Conservation (phyloP, 495 filamentous ascomycete species). For the Neurospora sp. region DNA sequence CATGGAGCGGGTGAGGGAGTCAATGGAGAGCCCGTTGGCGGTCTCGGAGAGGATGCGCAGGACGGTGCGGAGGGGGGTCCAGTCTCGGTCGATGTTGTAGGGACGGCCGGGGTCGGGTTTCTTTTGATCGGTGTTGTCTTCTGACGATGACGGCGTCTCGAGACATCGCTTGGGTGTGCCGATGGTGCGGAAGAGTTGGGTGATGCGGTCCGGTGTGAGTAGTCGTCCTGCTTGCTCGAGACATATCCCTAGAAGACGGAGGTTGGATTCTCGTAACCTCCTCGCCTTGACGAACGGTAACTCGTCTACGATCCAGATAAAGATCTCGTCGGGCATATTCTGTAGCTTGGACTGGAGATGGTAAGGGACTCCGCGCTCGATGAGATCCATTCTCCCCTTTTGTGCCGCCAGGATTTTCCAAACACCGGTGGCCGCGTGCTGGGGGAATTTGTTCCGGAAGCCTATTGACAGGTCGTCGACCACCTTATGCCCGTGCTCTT, state of each 20-base stretch:
- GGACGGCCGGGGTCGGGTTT: conserved; percentile 8
- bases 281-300: conserved; percentile 50
- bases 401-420: conserved; percentile 37
- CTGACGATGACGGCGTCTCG: not conserved
- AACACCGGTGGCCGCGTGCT: conserved; percentile 16
- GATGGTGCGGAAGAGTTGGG: conserved; percentile 28
- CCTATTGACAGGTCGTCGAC: conserved; percentile 14
- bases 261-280: conserved; percentile 56
- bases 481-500: conserved; percentile 5
- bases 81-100: conserved; percentile 24
- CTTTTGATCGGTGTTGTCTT: not conserved
- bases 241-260: conserved; percentile 31
- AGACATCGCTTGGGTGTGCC: conserved; percentile 29
- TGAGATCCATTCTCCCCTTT: conserved; percentile 45
- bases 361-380: conserved; percentile 59
- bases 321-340: conserved; percentile 56
- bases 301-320: conserved; percentile 65
- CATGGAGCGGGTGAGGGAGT: conserved; percentile 15
- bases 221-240: conserved; percentile 27
- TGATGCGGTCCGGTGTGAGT: conserved; percentile 25
- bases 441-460: conserved; percentile 25
- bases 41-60: conserved; percentile 23
- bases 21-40: conserved; percentile 12
- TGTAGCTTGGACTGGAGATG: conserved; percentile 42
- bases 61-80: conserved; percentile 23